These are phyloP conservation scores for Beauveria rudraprayagi DNA, from an alignment of 2,329 filamentous ascomycete genomes.

Conservation along the genomic window DNA sequence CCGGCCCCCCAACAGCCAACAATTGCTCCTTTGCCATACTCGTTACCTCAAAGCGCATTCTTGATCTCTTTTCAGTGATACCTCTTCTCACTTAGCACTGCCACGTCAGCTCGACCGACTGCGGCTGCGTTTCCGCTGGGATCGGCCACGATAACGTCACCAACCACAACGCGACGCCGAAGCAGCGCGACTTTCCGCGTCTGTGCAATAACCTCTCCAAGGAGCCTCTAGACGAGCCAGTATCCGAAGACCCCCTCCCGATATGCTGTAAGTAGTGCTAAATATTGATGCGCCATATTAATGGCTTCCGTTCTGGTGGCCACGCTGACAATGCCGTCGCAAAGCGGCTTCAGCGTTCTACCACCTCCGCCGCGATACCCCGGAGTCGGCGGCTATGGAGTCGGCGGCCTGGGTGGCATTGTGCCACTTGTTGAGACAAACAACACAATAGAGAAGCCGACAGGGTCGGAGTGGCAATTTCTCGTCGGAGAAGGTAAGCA, in stretches of 20 bases:
- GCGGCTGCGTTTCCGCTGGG: background rate
- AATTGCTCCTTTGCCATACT: background rate
- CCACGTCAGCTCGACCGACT: background rate
- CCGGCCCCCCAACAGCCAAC: conserved; percentile 4
- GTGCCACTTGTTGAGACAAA: conserved; percentile 85
- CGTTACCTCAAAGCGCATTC: background rate
- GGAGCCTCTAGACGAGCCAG: background rate
- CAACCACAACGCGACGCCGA: background rate
- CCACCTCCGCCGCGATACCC: conserved; percentile 83
- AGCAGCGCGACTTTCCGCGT: conserved; percentile 2
- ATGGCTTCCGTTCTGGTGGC: background rate
- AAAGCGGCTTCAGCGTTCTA: conserved; percentile 55
- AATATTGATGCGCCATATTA: background rate
- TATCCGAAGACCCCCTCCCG: background rate
- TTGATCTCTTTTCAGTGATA: background rate
- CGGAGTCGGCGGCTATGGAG: conserved; percentile 61
- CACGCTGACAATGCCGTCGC: conserved; percentile 6
- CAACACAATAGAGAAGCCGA: conserved; percentile 74
- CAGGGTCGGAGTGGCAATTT: conserved; percentile 78
- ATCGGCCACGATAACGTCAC: background rate
- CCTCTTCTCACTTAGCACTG: background rate
- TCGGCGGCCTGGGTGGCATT: conserved; percentile 58
- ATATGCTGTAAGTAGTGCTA: conserved; percentile 3
- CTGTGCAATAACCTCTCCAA: background rate
- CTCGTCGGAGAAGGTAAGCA: conserved; percentile 79